Base-by-base conservation (phyloP, 495 filamentous ascomycete genomes). In the Xylaria flabelliformis region DNA sequence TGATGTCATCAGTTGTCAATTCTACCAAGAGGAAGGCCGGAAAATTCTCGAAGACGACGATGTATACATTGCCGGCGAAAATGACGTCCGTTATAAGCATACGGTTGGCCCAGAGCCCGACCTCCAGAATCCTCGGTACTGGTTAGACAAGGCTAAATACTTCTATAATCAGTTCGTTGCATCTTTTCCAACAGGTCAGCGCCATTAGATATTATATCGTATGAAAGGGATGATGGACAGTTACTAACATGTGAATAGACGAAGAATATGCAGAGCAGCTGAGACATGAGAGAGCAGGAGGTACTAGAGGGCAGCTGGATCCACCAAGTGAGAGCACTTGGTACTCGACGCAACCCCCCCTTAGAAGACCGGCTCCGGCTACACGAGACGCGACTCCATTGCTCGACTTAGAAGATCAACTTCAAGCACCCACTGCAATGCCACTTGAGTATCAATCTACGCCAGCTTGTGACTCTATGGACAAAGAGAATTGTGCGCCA, bases 401-500 rank as follows among this genome's bases (percentile, higher is more conserved):
- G 13, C 13, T 19, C 6, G 2, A 34, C 29, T 7, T 36, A 29
- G 55, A 12, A 42, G 19, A 15, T 41, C 36, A 62, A 41, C 36
- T 7, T 41, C 17, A 42, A 42, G 36, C 29, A 36, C 32, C 55
- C 15, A 59, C 55, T 59, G 34, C 32, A 6, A 26, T 3, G 3
- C 50, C 50, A 2, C 21, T 13, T 26, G 50, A 53, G 21, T 26
- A 9, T 4, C 53, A 9, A 39, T 3, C 58, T 39, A 19, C 19
- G 17, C 17, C 17, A 39, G 32, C 4, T 12, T 3, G 9, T 19
- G 58, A 61, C n/a, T 34, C 17, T n/a, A 21, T 13, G 34, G 34
- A 61, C n/a, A 61, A 61, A 39, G 58, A 61, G 58, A 61, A 61
- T 61, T 36, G 29, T 19, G 58, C 58, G 17, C 58, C 58, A 2